These are phyloP conservation scores for Rhynchospora pubera DNA, from an alignment of 176 grass and related monocot species.

Conservation along the genomic window DNA sequence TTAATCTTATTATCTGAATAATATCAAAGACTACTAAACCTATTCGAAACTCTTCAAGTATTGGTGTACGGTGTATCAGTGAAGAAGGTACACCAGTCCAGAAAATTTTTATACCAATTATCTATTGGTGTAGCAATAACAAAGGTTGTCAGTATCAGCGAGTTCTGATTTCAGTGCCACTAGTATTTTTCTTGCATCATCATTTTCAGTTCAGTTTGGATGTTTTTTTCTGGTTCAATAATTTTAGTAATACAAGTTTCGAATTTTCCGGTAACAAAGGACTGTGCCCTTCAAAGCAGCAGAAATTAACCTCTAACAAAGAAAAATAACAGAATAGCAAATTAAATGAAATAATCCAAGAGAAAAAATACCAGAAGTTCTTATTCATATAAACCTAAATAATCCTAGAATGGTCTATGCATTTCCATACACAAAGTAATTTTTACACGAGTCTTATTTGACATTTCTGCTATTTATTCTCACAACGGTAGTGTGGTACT, in stretches of 20 bases:
- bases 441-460: neutral
- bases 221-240: neutral
- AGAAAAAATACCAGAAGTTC: neutral
- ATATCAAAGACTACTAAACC: neutral
- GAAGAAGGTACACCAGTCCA: neutral
- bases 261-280: neutral
- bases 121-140: neutral
- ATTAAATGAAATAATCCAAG: neutral
- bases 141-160: neutral
- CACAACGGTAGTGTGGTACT: neutral
- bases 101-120: neutral
- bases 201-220: neutral
- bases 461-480: neutral
- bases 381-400: neutral
- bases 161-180: neutral
- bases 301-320: neutral
- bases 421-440: neutral
- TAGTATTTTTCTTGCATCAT: neutral
- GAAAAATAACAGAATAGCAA: neutral
- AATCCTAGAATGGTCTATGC: neutral
- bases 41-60: neutral
- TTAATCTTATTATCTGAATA: no score
- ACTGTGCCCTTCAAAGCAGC: neutral
- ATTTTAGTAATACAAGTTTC: neutral
- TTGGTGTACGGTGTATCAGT: neutral